Percentiles rank a stretch among this genome's conserved stretches.
Conservation (phyloP, 2,329 filamentous ascomycete genomes). For the Dryadomyces sulphureus region DNA sequence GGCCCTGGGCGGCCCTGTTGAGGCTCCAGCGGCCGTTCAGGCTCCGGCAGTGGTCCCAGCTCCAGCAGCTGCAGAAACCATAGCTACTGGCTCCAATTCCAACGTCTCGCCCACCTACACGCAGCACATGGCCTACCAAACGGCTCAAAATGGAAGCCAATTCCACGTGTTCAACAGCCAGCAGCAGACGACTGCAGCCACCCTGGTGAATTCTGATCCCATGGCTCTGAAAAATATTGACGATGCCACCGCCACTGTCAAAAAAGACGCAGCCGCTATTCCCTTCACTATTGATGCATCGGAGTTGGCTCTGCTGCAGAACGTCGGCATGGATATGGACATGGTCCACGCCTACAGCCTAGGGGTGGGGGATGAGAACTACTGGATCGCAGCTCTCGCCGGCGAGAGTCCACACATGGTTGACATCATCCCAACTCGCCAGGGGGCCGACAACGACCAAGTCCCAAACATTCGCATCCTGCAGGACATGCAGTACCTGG, state of each 20-base stretch:
- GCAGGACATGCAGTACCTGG: neutral
- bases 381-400: neutral
- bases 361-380: neutral
- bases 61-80: neutral
- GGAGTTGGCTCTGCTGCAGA: neutral
- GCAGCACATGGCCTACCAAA: conserved; percentile 7
- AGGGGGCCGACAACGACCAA: neutral
- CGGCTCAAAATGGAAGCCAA: neutral
- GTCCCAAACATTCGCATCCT: neutral
- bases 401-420: neutral
- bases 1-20: neutral
- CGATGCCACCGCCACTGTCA: neutral
- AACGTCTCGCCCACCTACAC: conserved; percentile 4
- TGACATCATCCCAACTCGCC: neutral
- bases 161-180: conserved; percentile 7
- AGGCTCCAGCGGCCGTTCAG: neutral
- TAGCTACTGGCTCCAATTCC: too few species aligned
- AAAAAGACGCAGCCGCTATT: neutral
- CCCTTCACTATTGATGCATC: too few species aligned
- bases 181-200: neutral
- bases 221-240: neutral
- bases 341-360: neutral
- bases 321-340: neutral
- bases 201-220: too few species aligned
- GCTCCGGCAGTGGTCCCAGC: too few species aligned